Evolutionary conservation across 352 stramenopile genomes (phyloP).

Genomic region (Phytopythium montanum): DNA sequence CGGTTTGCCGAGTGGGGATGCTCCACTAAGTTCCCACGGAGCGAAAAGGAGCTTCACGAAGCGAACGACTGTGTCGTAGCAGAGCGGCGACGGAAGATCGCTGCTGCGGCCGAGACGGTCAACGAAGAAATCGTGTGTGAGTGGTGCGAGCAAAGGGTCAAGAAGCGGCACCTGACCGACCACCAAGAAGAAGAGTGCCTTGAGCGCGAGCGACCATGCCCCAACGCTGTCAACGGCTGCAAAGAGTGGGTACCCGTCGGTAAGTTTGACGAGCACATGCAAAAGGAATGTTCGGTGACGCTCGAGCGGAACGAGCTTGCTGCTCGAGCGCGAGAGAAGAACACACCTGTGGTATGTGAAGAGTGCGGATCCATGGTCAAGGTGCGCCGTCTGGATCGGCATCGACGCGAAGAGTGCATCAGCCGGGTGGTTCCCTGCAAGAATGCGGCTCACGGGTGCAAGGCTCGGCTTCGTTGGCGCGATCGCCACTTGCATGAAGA

Average conservation of each 20-base stretch:
- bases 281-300: conserved; percentile 43
- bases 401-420: conserved; percentile 46
- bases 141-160: conserved; percentile 57
- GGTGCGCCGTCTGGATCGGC: conserved; percentile 31
- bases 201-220: conserved; percentile 63
- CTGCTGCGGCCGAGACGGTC: conserved; percentile 31
- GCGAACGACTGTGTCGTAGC: conserved; percentile 38
- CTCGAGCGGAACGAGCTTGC: conserved; percentile 54
- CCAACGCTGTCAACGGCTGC: conserved; percentile 54
- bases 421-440: conserved; percentile 66
- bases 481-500: conserved; percentile 72
- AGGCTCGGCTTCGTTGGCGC: conserved; percentile 48
- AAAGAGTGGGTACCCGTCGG: conserved; percentile 69
- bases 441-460: conserved; percentile 64
- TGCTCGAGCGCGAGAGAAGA: conserved; percentile 40
- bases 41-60: conserved; percentile 41
- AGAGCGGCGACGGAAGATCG: conserved; percentile 31
- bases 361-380: conserved; percentile 49
- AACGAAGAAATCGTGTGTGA: conserved; percentile 60
- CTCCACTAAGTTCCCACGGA: conserved; percentile 24
- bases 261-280: conserved; percentile 45
- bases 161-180: conserved; percentile 63
- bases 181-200: conserved; percentile 79
- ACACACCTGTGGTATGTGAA: conserved; percentile 30
- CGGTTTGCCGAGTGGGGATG: conserved; percentile 52